phyloP scores from a whole-genome alignment of 345 rosid genomes.

The Arabis hirsuta region DNA sequence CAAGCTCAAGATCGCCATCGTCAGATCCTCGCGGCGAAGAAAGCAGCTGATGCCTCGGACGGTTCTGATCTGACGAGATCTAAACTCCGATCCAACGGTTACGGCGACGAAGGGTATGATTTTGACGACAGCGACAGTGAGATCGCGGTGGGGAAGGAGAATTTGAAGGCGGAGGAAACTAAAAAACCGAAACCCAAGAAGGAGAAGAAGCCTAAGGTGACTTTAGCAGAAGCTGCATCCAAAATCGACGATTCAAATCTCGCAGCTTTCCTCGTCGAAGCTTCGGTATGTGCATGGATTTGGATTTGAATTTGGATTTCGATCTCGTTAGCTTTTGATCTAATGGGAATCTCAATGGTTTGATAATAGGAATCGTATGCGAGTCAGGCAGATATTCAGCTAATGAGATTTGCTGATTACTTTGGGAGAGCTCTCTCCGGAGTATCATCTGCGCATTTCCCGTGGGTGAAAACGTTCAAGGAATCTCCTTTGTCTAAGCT shows the following conservation, averaged over 20 bases:
- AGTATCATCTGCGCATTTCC: conserved; percentile 59
- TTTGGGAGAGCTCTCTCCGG: conserved; percentile 62
- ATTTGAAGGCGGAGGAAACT: conserved; percentile 46
- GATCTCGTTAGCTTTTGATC: conserved; percentile 15
- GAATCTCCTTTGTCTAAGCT: conserved; percentile 57
- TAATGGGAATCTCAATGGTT: neutral
- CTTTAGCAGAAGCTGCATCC: conserved; percentile 62
- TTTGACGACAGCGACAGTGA: conserved; percentile 51
- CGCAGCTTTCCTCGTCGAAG: conserved; percentile 55
- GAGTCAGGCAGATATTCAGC: conserved; percentile 59
- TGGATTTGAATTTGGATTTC: neutral
- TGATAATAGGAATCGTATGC: conserved; percentile 49
- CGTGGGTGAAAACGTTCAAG: conserved; percentile 63
- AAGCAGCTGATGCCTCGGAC: conserved; percentile 31
- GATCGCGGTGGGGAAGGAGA: conserved; percentile 33
- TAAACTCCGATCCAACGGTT: conserved; percentile 44
- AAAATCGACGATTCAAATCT: conserved; percentile 60
- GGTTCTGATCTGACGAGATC: conserved; percentile 34
- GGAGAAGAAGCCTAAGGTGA: conserved; percentile 70
- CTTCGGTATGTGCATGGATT: conserved; percentile 40
- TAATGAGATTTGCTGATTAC: conserved; percentile 65
- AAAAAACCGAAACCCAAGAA: conserved; percentile 59
- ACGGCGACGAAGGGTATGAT: conserved; percentile 45
- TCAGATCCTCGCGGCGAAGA: conserved; percentile 48
- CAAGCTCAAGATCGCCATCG: conserved; percentile 58